These are phyloP conservation scores for Lipomyces mesembrius DNA, from an alignment of 805 yeast genomes.

Conservation along the genomic window DNA sequence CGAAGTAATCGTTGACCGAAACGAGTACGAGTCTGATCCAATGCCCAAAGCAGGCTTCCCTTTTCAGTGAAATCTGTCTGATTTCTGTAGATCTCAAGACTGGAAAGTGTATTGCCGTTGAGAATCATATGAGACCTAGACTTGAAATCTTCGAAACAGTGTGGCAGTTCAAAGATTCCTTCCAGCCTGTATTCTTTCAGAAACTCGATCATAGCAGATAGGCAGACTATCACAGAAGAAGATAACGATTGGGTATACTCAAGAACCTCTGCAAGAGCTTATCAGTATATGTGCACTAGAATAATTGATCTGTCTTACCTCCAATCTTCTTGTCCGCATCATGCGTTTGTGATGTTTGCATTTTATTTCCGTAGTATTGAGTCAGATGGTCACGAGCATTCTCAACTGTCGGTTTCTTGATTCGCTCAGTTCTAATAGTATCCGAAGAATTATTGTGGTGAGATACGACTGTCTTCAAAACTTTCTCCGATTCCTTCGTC, in stretches of 20 bases:
- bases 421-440: slow-evolving; percentile 32
- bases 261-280: slow-evolving; percentile 27
- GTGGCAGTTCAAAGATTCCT: slow-evolving; percentile 56
- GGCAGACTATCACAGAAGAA: slow-evolving; percentile 46
- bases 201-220: slow-evolving; percentile 57
- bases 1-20: slow-evolving; percentile 72
- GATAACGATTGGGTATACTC: slow-evolving; percentile 40
- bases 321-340: slow-evolving; percentile 14
- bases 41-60: slow-evolving; percentile 79
- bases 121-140: slow-evolving; percentile 56
- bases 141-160: slow-evolving; percentile 59
- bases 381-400: slow-evolving; percentile 24
- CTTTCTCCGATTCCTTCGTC: slow-evolving; percentile 46
- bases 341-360: slow-evolving; percentile 16
- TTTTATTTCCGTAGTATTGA: slow-evolving; percentile 16
- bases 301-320: not conserved
- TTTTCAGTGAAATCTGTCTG: slow-evolving; percentile 57
- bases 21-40: slow-evolving; percentile 78
- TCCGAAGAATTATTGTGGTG: slow-evolving; percentile 12
- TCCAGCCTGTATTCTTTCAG: slow-evolving; percentile 67
- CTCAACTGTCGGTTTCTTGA: slow-evolving; percentile 11
- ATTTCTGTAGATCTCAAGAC: slow-evolving; percentile 76
- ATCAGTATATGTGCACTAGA: not conserved
- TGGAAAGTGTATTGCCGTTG: slow-evolving; percentile 67
- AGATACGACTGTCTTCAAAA: slow-evolving; percentile 26